A percentile compares a stretch with the other conserved stretches of the same genome.
phyloP scores from a whole-genome alignment of 805 yeast genomes.

The Pichia kluyveri region DNA sequence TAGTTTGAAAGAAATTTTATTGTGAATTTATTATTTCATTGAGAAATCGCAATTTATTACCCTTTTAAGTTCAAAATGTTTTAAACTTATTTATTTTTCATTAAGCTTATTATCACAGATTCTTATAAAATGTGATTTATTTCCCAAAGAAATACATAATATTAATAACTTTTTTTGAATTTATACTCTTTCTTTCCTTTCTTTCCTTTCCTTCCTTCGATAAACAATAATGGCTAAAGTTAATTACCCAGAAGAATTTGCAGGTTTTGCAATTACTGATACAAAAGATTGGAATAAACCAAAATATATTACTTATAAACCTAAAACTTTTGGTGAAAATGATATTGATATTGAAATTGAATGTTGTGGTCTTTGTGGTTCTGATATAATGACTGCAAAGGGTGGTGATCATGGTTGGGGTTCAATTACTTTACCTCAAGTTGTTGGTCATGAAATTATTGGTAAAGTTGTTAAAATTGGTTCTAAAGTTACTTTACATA shows the following conservation, averaged over 20 bases:
- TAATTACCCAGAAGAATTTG: slow-evolving; percentile 45
- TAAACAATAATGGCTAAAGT: slow-evolving; percentile 10
- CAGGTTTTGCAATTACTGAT: slow-evolving; percentile 46
- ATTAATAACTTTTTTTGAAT: too few relatives aligned
- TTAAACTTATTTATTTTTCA: too few relatives aligned
- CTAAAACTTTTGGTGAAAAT: slow-evolving; percentile 33
- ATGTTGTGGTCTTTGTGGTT: slow-evolving; percentile 62
- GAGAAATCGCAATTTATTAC: too few relatives aligned
- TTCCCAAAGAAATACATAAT: too few relatives aligned
- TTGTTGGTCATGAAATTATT: slow-evolving; percentile 43
- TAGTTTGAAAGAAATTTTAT: too few relatives aligned
- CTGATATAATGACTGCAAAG: slow-evolving; percentile 44
- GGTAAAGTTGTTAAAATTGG: slow-evolving; percentile 34
- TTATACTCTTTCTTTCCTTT: too few relatives aligned
- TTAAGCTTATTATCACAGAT: too few relatives aligned
- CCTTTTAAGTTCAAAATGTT: too few relatives aligned
- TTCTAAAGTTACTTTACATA: slow-evolving; percentile 25
- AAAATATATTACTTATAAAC: slow-evolving; percentile 39
- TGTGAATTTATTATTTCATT: too few relatives aligned
- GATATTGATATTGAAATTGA: slow-evolving; percentile 53
- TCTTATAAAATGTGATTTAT: too few relatives aligned
- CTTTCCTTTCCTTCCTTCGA: too few relatives aligned
- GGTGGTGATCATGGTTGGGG: slow-evolving; percentile 43
- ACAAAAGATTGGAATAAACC: slow-evolving; percentile 49
- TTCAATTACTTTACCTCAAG: slow-evolving; percentile 29